Base-by-base conservation (phyloP, 768 basidiomycete genomes). In the Russula olivacea region DNA sequence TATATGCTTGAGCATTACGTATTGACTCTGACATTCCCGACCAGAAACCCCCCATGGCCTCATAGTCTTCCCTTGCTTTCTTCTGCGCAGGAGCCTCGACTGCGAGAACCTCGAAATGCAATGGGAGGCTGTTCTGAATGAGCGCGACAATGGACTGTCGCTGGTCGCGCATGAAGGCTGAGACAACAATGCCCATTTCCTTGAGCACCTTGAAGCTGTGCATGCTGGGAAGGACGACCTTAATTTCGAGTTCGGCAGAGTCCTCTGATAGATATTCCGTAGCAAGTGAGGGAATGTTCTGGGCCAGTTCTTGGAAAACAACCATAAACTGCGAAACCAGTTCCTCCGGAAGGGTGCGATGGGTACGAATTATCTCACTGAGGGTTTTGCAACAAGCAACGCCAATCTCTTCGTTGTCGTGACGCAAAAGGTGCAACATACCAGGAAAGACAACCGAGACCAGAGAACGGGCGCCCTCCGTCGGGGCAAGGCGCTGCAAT, bases 391-490 rank as follows among this genome's bases (percentile, higher is more conserved):
- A 92, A 59, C 88, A 89, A 2, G 86, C 81, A 36, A 88, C 81
- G 2, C 91, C 97, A 70, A 94, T 95, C 72, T 99, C 97, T 75
- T 99, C 97, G 72, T 97, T 98, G 77, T 99, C 97, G 67, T 83
- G 78, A 28, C 89, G 86, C 34, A 98, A 80, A 57, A 93, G 78
- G 65, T 91, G 81, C 41, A 98, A 80, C 85, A 97, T 86, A 57
- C 92, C 86, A 59, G 79, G 80, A 72, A 90, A 89, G 50, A 98
- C 82, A 2, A 80, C 72, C 15, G 80, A 75, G 19, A 84, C 80
- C 66, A 89, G 87, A 56, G 81, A 79, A 45, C 89, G 83, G 23
- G 94, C 78, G n/a, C 81, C 77, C 58, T 98, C 97, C 58, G 83
- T 83, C 45, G 86, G 81, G 0, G 93, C 91, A 14, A 98, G 80